phyloP scores from a whole-genome alignment of 179 eudicot species.

The Pouteria campechiana region DNA sequence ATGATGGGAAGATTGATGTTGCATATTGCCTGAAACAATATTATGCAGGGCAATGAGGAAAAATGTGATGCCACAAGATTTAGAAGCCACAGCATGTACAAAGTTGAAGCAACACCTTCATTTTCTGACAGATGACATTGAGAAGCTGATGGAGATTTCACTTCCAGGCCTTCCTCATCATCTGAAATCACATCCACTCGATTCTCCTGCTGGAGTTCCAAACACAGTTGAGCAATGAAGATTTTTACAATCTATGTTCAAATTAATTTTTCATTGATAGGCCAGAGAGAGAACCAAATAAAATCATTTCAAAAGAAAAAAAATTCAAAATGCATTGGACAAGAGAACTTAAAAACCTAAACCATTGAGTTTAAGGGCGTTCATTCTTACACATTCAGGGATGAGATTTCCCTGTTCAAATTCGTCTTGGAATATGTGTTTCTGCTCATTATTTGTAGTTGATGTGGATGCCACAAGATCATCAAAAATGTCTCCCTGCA shows the following conservation, averaged over 20 bases:
- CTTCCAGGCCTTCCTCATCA: constrained; percentile 19
- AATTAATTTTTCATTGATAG: too few relatives aligned
- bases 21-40: neutral
- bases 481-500: too few relatives aligned
- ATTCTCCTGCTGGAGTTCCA: constrained; percentile 25
- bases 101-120: constrained; percentile 18
- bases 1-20: neutral
- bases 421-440: too few relatives aligned
- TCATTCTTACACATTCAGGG: too few relatives aligned
- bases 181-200: constrained; percentile 25
- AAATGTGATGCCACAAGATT: neutral
- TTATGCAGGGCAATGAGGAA: neutral
- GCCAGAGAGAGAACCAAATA: too few relatives aligned
- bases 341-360: neutral
- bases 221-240: neutral
- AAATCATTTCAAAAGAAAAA: neutral
- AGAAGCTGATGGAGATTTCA: constrained; percentile 18
- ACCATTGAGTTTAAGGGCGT: too few relatives aligned
- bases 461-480: too few relatives aligned
- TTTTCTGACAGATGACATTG: constrained; percentile 14
- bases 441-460: too few relatives aligned
- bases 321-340: constrained; percentile 1
- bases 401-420: too few relatives aligned
- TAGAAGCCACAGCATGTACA: neutral
- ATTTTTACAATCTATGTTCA: neutral